Evolutionary conservation across 495 filamentous ascomycete genomes (phyloP).

Genomic region (Penicillium canariense): DNA sequence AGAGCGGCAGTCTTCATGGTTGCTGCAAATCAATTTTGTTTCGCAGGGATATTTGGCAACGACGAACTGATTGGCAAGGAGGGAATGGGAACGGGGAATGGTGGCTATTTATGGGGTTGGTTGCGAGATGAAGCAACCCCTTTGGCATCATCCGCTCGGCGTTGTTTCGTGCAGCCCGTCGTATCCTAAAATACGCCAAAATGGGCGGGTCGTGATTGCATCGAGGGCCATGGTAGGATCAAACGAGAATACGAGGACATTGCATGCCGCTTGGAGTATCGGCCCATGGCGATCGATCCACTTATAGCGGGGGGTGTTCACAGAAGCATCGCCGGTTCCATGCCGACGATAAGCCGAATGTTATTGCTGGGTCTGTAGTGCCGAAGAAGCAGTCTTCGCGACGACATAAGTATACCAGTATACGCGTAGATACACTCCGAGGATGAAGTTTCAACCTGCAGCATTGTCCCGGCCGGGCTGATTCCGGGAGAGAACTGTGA

Average conservation of each 20-base stretch:
- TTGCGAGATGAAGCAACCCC: background rate
- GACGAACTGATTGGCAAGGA: background rate
- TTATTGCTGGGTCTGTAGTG: too few relatives aligned
- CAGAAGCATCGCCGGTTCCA: background rate
- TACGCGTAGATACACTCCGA: too few relatives aligned
- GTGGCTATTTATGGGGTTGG: slow-evolving; percentile 7
- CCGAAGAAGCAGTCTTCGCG: too few relatives aligned
- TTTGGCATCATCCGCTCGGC: background rate
- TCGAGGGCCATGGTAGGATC: slow-evolving; percentile 3
- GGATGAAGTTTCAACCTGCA: too few relatives aligned
- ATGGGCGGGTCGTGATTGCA: slow-evolving; percentile 2
- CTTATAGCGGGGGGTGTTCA: background rate
- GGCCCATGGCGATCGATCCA: slow-evolving; percentile 9
- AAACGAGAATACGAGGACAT: slow-evolving; percentile 5
- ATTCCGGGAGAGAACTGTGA: too few relatives aligned
- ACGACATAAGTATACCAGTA: too few relatives aligned
- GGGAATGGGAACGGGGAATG: background rate
- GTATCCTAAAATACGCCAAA: slow-evolving; percentile 29
- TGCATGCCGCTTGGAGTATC: background rate
- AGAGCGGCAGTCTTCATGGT: slow-evolving; percentile 18
- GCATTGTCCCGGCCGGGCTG: too few relatives aligned
- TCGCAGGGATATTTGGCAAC: too few relatives aligned
- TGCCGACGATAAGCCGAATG: too few relatives aligned
- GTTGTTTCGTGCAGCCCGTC: slow-evolving; percentile 24
- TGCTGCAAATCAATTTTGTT: background rate